Percentiles rank a stretch among this genome's conserved stretches.
phyloP scores from a whole-genome alignment of 2,329 filamentous ascomycete species.

The Drechslerella dactyloides region DNA sequence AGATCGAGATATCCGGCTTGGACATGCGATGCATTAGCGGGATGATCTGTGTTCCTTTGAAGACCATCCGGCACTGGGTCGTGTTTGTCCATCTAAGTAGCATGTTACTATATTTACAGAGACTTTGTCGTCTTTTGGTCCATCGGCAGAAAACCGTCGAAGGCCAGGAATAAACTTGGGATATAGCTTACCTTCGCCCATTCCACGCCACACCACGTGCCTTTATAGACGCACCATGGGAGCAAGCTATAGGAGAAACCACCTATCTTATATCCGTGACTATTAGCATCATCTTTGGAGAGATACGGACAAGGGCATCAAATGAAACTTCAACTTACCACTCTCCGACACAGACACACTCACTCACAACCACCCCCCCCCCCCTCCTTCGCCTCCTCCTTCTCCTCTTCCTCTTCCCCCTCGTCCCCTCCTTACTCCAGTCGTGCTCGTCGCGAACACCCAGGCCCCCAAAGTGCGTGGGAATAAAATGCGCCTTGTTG shows the following conservation, averaged over 20 bases:
- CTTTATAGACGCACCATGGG: background rate
- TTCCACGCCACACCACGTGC: background rate
- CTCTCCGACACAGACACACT: background rate
- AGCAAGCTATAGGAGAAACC: background rate
- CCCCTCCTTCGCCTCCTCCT: too few relatives aligned
- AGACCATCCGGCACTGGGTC: conserved; percentile 11
- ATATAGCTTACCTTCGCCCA: too few relatives aligned
- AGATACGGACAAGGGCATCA: background rate
- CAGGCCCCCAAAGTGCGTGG: conserved; percentile 7
- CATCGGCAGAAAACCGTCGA: too few relatives aligned
- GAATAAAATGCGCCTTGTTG: conserved; percentile 20
- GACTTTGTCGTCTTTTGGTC: too few relatives aligned
- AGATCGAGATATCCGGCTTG: conserved; percentile 29
- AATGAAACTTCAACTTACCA: background rate
- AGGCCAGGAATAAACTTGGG: too few relatives aligned
- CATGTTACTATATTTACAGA: too few relatives aligned
- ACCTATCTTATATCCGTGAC: too few relatives aligned
- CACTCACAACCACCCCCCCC: background rate
- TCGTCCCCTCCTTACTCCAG: background rate
- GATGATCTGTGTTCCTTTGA: conserved; percentile 4
- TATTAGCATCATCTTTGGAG: background rate
- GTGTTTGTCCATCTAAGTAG: conserved; percentile 14
- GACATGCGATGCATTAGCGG: too few relatives aligned
- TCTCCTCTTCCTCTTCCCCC: too few relatives aligned
- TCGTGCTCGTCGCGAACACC: background rate